Evolutionary conservation across 2,329 filamentous ascomycete genomes (phyloP), one percentile per base, ranked within the genome.

Genomic region (Penicillium sp.): DNA sequence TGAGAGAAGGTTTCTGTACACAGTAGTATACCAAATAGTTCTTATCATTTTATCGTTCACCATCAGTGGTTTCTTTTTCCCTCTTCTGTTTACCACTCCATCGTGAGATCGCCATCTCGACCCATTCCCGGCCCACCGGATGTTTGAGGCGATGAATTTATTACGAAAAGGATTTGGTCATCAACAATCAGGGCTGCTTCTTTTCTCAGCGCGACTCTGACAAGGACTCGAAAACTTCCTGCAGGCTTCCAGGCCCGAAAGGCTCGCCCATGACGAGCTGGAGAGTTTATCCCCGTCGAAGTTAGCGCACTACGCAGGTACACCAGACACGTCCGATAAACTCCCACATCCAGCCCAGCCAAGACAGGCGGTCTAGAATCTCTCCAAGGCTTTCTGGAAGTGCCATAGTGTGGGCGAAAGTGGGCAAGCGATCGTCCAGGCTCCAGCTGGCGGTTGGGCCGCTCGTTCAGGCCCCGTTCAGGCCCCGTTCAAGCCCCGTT

Each of bases 361-460:
- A 16, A 33, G 55, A 60, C 36, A 58, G 50, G 59, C 61, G 63
- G 61, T 63, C 59, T 65, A 59, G 63, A 59, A 56, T 55, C 22
- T 43, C 22, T 31, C n/a, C 54, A 50, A 19, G 16, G 16, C 11
- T 49, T 57, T 63, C 63, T 63, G 40, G 57, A 63, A 64, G 56
- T 52, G n/a, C 44, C 13, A 9, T 44, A 44, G 41, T 14, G 24
- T 31, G 43, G 43, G 46, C 16, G 27, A 35, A 35, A 19, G 46
- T 49, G 46, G 46, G 46, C 31, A 24, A 18, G n/a, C 31, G 46
- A 49, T 49, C 46, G 46, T 19, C 46, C 27, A 33, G 27, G 9
- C 31, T 31, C 31, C 9, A 31, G 31, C n/a, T 54, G 50, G 55
- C 51, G 47, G 35, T 50, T 47, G 36, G 41, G 27, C 39, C 55